Evolutionary conservation across 257 asterid species (phyloP).

Genomic region (Solanum virginianum): DNA sequence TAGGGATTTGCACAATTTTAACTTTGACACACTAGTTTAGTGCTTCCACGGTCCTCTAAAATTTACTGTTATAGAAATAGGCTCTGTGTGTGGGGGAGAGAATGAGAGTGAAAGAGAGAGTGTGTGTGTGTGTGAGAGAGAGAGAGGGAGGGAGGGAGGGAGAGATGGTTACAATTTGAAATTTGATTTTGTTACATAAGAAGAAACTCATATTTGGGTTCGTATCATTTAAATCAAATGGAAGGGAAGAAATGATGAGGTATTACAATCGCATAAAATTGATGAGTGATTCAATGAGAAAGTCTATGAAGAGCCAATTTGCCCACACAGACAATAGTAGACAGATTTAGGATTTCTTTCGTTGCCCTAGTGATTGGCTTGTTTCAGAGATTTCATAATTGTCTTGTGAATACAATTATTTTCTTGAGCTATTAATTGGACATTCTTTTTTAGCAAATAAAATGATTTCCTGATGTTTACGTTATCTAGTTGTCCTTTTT

Average conservation of each 20-base stretch:
- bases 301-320: not conserved
- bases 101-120: not conserved
- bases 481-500: not conserved
- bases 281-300: not conserved
- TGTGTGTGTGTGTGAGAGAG: not conserved
- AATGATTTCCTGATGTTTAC: not conserved
- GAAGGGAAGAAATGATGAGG: not conserved
- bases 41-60: not conserved
- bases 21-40: not conserved
- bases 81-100: not conserved
- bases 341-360: not conserved
- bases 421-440: not conserved
- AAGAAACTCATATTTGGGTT: not conserved
- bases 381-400: not conserved
- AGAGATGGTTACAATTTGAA: not conserved
- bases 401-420: not conserved
- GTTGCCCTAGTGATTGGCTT: not conserved
- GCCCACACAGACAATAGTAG: not conserved
- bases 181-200: not conserved
- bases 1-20: not conserved
- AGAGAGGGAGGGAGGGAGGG: not conserved
- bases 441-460: not conserved
- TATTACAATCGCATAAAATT: not conserved
- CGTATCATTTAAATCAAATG: not conserved
- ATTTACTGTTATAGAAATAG: not conserved